These are phyloP conservation scores for Candida tammaniensis DNA, from an alignment of 805 yeast species.

Conservation along the genomic window DNA sequence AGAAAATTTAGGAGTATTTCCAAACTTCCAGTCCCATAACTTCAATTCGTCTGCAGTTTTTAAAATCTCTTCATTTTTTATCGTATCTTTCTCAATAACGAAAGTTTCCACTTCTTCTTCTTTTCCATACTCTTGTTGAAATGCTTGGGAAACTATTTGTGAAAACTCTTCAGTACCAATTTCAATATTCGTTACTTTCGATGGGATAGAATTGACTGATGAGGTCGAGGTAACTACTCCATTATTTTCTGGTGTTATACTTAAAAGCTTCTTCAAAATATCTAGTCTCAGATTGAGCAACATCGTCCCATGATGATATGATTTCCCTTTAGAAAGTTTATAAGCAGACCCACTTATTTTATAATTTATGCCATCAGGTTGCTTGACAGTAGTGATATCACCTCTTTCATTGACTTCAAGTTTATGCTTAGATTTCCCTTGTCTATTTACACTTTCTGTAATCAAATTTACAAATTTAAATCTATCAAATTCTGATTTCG, in stretches of 20 bases:
- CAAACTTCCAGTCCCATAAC: constrained; percentile 74
- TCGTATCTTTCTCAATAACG: constrained; percentile 22
- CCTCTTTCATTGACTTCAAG: constrained; percentile 69
- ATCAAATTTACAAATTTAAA: constrained; percentile 51
- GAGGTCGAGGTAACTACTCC: constrained; percentile 48
- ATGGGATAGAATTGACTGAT: constrained; percentile 70
- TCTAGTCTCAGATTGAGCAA: constrained; percentile 63
- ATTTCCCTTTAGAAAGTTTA: constrained; percentile 74
- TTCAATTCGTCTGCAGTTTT: constrained; percentile 40
- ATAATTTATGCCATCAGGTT: constrained; percentile 21
- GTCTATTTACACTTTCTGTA: constrained; percentile 24
- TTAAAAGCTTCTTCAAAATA: constrained; percentile 58
- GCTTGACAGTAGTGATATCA: constrained; percentile 57
- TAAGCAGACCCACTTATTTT: constrained; percentile 94
- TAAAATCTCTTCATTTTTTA: constrained; percentile 37
- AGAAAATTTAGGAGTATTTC: constrained; percentile 72
- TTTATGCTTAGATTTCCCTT: constrained; percentile 12
- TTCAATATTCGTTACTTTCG: constrained; percentile 70
- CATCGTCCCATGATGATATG: constrained; percentile 98
- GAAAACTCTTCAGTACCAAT: constrained; percentile 47
- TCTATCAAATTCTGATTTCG: constrained; percentile 63
- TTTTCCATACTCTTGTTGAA: constrained; percentile 29
- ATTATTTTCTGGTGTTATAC: constrained; percentile 37
- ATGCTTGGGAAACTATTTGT: constrained; percentile 39
- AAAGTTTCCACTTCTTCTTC: constrained; percentile 12